Evolutionary conservation across 345 rosid species (phyloP).

Genomic region (Eucalyptus cladocalyx): DNA sequence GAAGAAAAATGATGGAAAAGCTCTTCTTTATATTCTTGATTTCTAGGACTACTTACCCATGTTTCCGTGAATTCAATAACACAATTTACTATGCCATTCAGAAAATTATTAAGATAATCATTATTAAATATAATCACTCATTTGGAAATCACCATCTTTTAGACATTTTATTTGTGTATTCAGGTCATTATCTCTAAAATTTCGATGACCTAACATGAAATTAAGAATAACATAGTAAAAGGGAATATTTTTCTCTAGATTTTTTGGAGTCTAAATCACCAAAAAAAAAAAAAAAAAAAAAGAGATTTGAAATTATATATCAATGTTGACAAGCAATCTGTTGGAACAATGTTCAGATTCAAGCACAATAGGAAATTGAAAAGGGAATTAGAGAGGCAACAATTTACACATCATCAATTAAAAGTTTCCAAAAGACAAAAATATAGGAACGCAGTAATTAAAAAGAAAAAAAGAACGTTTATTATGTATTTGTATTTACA

Average conservation of each 20-base stretch:
- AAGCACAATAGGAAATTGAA: background rate
- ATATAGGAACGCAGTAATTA: background rate
- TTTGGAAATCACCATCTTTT: no score
- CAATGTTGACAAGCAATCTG: no score
- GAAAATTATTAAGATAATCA: no score
- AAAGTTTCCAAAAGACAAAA: background rate
- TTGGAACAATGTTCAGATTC: background rate
- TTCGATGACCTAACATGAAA: no score
- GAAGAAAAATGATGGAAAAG: background rate
- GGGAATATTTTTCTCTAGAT: background rate
- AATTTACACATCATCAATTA: background rate
- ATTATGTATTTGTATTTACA: background rate
- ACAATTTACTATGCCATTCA: no score
- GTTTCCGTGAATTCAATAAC: background rate
- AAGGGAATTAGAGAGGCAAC: background rate
- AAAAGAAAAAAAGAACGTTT: background rate
- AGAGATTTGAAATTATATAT: no score
- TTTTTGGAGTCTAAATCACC: background rate
- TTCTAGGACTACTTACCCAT: background rate
- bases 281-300: no score
- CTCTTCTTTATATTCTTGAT: background rate
- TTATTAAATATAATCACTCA: no score
- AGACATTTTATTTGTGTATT: no score
- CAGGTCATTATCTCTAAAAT: rapidly evolving
- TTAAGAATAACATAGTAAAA: no score